Percentiles rank a stretch among this genome's conserved stretches.
phyloP scores from a whole-genome alignment of 495 filamentous ascomycete genomes.

The Penicillium malachiteum region DNA sequence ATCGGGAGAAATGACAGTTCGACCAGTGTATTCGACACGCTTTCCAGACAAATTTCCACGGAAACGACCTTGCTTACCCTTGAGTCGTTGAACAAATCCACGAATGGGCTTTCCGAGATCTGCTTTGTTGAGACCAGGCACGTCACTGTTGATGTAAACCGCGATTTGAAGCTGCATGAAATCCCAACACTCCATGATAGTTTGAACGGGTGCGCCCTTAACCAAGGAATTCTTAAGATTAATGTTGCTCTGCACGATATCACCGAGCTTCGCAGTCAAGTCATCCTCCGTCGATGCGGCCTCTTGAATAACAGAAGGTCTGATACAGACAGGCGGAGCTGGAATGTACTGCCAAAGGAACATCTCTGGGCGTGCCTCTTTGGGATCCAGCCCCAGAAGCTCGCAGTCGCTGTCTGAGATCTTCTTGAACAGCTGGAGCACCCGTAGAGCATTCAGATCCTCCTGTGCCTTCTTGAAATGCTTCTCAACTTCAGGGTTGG shows the following conservation, averaged over 20 bases:
- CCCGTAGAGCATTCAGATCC: slow-evolving; percentile 85
- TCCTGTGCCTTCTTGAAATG: slow-evolving; percentile 88
- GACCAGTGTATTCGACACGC: slow-evolving; percentile 96
- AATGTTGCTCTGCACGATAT: slow-evolving; percentile 87
- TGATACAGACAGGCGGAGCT: slow-evolving; percentile 87
- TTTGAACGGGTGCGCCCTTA: slow-evolving; percentile 78
- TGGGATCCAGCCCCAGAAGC: slow-evolving; percentile 80
- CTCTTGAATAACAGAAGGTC: slow-evolving; percentile 90
- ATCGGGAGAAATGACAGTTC: slow-evolving; percentile 96
- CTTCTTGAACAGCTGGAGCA: slow-evolving; percentile 85
- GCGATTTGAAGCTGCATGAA: slow-evolving; percentile 92
- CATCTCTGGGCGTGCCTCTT: slow-evolving; percentile 89
- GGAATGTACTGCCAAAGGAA: slow-evolving; percentile 97
- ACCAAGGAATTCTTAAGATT: slow-evolving; percentile 75
- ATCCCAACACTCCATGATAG: slow-evolving; percentile 98
- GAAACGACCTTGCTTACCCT: slow-evolving; percentile 97
- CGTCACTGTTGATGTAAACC: slow-evolving; percentile 96
- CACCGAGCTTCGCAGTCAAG: slow-evolving; percentile 87
- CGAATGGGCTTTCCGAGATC: slow-evolving; percentile 78
- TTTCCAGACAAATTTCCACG: slow-evolving; percentile 96
- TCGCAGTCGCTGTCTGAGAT: slow-evolving; percentile 87
- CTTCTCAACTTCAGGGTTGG: slow-evolving; percentile 80
- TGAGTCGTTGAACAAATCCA: slow-evolving; percentile 90
- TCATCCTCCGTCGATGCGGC: slow-evolving; percentile 92
- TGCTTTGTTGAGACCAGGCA: slow-evolving; percentile 79